Evolutionary conservation across 305 asterid genomes (phyloP), one percentile per base, ranked within the genome.

Genomic region (Fraxinus dipetala): DNA sequence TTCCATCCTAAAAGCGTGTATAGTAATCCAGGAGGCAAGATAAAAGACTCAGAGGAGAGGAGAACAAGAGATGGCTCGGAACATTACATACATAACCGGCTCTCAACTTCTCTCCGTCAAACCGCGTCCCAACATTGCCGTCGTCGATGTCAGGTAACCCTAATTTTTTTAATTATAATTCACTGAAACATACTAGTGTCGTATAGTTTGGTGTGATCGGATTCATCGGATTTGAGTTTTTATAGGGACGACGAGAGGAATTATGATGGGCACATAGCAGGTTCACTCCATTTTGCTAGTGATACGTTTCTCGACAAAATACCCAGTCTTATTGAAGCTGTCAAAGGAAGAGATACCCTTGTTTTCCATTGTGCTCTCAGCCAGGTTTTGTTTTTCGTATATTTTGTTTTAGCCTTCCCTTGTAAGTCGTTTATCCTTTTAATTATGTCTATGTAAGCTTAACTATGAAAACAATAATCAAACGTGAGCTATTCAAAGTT

Each of bases 291-390:
- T 92, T 91, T 91, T 76, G 87, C 97, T 1, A 95, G 97, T 83
- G 97, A 90, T 69, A 86, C 90, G 4, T 95, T 95, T 82, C 18
- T 83, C 30, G 95, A 91, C 43, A 94, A 93, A 84, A 79, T 95
- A 6, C 96, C 99, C 4, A 79, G 75, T 82, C 93, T 94, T 36
- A 80, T 89, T 83, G 92, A 95, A 85, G 86, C 95, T 70, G 86
- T 93, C 36, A 87, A 91, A 81, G 96, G 86, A 82, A 94, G 93
- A 89, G 98, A 95, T 76, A 92, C 97, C 79, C 92, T 95, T 36
- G 91, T 95, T 77, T 95, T 95, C 85, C 99, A 95, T 78, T 95
- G 97, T 79, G 97, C 98, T 82, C 96, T 95, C 63, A 95, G 98
- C 90, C 99, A 95, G 99, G 99, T 92, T 16, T 13, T 1, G n/a